Conservation (phyloP, 768 basidiomycete species). For the Amanita pseudoporphyria region DNA sequence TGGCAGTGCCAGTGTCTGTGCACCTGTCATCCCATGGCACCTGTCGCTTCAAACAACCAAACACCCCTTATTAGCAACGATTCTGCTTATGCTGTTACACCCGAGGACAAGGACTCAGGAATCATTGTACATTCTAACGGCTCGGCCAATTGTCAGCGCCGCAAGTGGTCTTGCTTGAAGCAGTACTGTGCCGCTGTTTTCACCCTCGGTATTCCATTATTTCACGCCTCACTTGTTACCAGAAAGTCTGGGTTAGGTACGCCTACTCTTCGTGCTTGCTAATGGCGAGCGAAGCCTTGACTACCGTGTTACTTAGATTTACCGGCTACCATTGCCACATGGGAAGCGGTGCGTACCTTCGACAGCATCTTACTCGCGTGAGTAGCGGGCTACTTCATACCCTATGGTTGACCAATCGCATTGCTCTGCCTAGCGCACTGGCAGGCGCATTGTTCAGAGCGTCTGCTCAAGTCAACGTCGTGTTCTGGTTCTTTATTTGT, state of each 20-base stretch:
- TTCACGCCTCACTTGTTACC: not conserved
- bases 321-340: not conserved
- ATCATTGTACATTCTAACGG: too few relatives aligned
- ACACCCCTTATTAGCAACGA: too few relatives aligned
- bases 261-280: not conserved
- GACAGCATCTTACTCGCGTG: not conserved
- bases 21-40: too few relatives aligned
- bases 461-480: not conserved
- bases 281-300: too few relatives aligned
- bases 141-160: not conserved
- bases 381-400: not conserved
- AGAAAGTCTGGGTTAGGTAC: not conserved
- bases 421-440: not conserved
- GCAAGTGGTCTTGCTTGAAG: not conserved
- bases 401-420: not conserved
- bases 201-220: not conserved
- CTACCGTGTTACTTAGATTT: not conserved
- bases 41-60: too few relatives aligned
- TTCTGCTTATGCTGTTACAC: too few relatives aligned
- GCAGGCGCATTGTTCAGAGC: not conserved
- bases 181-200: not conserved
- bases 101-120: too few relatives aligned
- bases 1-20: too few relatives aligned
- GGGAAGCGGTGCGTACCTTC: not conserved
- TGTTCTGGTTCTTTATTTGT: too few relatives aligned